Conservation (phyloP, 805 yeast genomes). For the Metschnikowia chrysomelidarum region DNA sequence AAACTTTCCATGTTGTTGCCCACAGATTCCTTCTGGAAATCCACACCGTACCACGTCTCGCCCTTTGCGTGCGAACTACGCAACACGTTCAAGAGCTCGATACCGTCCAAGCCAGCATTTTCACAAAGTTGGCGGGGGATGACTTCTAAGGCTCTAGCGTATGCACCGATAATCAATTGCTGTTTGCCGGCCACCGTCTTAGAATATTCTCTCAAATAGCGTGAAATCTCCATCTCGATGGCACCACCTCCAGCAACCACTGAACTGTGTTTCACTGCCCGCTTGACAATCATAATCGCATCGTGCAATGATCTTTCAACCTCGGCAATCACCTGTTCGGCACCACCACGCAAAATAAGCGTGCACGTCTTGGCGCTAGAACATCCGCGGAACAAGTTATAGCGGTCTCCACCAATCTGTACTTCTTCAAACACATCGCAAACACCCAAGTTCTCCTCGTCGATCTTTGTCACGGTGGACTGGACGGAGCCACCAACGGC, state of each 20-base stretch:
- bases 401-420: constrained; percentile 95
- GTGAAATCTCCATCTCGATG: constrained; percentile 94
- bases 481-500: constrained; percentile 95
- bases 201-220: constrained; percentile 80
- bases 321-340: constrained; percentile 96
- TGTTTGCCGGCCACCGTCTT: constrained; percentile 92
- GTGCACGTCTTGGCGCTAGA: constrained; percentile 93
- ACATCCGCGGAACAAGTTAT: constrained; percentile 89
- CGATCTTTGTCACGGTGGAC: constrained; percentile 67
- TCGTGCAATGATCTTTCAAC: constrained; percentile 97
- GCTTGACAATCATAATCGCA: constrained; percentile 96
- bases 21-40: constrained; percentile 78
- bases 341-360: constrained; percentile 91
- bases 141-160: constrained; percentile 91
- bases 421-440: constrained; percentile 76
- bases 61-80: constrained; percentile 95
- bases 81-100: constrained; percentile 86
- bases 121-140: constrained; percentile 98
- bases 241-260: constrained; percentile 99
- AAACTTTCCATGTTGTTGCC: constrained; percentile 82
- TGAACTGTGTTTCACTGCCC: constrained; percentile 82
- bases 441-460: constrained; percentile 54
- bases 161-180: constrained; percentile 88
- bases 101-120: constrained; percentile 98
- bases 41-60: constrained; percentile 89